Base-by-base conservation (phyloP, 176 grass and related monocot genomes). In the Aegilops speltoides region DNA sequence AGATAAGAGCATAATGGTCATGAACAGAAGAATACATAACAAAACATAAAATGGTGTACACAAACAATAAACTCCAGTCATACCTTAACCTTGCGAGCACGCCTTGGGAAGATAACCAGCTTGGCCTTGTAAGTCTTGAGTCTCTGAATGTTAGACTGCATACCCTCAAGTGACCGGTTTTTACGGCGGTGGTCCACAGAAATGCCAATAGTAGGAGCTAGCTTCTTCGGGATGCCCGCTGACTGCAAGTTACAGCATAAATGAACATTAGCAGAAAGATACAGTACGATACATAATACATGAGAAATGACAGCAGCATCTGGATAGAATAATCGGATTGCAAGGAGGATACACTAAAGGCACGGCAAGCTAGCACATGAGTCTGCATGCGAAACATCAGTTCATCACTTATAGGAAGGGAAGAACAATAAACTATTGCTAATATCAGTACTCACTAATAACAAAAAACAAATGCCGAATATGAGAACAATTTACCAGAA, bases 71-170 rank as follows among this genome's bases (percentile, higher is more conserved):
- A 63, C 6, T 10, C 5, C 1, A 43, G 8, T 1, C 77, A 60
- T 97, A 92, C 95, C 93, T 92, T 95, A 54, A 91, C 90, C 73
- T 95, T 95, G 71, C 83, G 85, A 62, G 93, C 88, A 84, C 77
- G 82, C 85, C 91, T 95, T 95, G 93, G 96, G 93, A 95, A 98
- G 91, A 98, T 98, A 68, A 94, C 93, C 13, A 95, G 89, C 78
- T 98, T 98, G 52, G 95, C 95, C 77, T 98, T 95, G 89, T 98
- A 98, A 15, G 89, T 98, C 77, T 95, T 98, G 2, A 98, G 89
- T 85, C 95, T 89, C 79, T 93, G 93, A 54, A 93, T 87, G 77
- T 95, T 98, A 13, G 91, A 72, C 82, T 98, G 95, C 7, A 98
- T 72, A 3, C 93, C 94, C 94, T 97, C 94, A 46, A 97, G 88